These are phyloP conservation scores for Apiospora rasikravindrae DNA, from an alignment of 2,329 filamentous ascomycete species.

Conservation along the genomic window DNA sequence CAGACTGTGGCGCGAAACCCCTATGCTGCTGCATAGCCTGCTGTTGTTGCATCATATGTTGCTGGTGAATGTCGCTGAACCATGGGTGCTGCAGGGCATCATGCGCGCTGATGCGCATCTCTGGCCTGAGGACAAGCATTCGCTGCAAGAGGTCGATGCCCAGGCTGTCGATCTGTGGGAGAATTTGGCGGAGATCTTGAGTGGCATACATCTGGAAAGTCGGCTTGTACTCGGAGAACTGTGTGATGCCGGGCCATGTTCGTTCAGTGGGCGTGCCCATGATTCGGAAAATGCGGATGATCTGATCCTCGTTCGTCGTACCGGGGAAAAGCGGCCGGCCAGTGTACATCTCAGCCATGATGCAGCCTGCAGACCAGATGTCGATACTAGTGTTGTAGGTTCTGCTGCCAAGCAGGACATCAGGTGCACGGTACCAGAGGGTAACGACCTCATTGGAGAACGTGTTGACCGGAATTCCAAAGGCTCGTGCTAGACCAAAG, in stretches of 20 bases:
- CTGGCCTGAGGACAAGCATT: constrained; percentile 92
- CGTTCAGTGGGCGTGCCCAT: constrained; percentile 98
- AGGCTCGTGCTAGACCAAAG: constrained; percentile 91
- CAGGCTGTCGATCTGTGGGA: constrained; percentile 86
- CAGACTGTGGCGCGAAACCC: constrained; percentile 35
- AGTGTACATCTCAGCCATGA: constrained; percentile 99
- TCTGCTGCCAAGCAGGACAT: constrained; percentile 89
- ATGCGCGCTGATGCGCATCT: constrained; percentile 85
- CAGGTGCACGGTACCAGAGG: constrained; percentile 95
- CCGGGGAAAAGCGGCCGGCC: constrained; percentile 94
- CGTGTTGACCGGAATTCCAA: constrained; percentile 96
- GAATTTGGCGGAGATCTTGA: constrained; percentile 83
- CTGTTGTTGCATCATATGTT: constrained; percentile 48
- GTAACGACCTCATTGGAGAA: constrained; percentile 99
- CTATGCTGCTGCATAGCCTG: constrained; percentile 37
- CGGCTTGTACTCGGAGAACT: constrained; percentile 96
- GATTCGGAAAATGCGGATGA: constrained; percentile 94
- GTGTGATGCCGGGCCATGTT: constrained; percentile 92
- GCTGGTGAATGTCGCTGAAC: constrained; percentile 77
- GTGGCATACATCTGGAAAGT: constrained; percentile 95
- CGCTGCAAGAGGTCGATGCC: constrained; percentile 86
- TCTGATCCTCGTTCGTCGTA: constrained; percentile 97
- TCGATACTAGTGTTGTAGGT: constrained; percentile 99
- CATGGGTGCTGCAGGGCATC: constrained; percentile 90
- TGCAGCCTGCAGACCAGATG: constrained; percentile 98